Base-by-base conservation (phyloP, 768 basidiomycete genomes). In the Lyophyllum decastes region DNA sequence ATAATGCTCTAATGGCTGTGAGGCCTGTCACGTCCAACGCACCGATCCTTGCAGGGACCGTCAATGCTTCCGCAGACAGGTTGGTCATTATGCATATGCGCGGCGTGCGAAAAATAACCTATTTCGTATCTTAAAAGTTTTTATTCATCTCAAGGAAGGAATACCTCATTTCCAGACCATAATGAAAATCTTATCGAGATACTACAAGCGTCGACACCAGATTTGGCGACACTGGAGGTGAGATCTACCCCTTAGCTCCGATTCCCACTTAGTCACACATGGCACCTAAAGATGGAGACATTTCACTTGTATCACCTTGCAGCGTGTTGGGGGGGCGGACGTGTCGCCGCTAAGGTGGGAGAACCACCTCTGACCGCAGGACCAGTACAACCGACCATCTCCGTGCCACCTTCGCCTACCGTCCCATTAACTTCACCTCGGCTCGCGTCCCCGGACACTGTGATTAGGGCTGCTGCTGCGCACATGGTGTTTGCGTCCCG, bases 41-140 rank as follows among this genome's bases (percentile, higher is more conserved):
- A 19, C 63, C 66, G 30, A 74, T 88, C 57, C 64, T 85, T 35
- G 63, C 71, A 45, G 78, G 73, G 45, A 73, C 76, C 21, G 76
- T 87, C 30, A 93, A 92, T 64, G 91, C 90, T n/a, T 90, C 89
- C 50, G 85, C 90, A 40, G 92, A 94, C 71, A 91, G 89, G 88
- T 88, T 64, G 51, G 68, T 49, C 54, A 2, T 4, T 52, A n/a
- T 45, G 22, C 12, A 14, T 8, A 3, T 46, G 54, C 24, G 30
- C 43, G 52, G 40, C 40, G 24, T 54, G 53, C 55, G 51, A 41
- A n/a, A n/a, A 14, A 45, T 33, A 26, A 55, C 41, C 54, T 41
- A 34, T 7, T n/a, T n/a, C n/a, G 11, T 52, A 2, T 19, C 55
- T 53, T 21, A 60, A 58, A 59, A 92, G 90, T 68, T 92, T 92